Base-by-base conservation (phyloP, 345 rosid genomes). In the Barbarea vulgaris region DNA sequence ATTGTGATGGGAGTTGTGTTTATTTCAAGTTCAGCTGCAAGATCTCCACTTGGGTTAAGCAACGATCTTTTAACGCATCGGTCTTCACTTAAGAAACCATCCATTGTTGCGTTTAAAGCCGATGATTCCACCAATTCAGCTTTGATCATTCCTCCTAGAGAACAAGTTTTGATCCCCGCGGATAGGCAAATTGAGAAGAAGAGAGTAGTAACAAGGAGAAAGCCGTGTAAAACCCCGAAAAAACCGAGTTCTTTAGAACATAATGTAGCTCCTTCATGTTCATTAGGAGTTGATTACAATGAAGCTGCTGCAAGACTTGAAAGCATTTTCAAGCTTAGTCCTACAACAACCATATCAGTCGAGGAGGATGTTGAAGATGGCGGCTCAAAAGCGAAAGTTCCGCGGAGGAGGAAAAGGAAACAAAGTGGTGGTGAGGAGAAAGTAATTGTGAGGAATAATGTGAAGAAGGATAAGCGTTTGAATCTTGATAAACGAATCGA, bases 271-370 rank as follows among this genome's bases (percentile, higher is more conserved):
- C 79, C 85, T 61, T 71, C 74, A 0, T 73, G 78, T 52, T 59
- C 89, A 1, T 64, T 73, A 74, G 90, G 87, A 14, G 64, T 88
- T 53, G 99, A 95, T 80, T 92, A 90, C 85, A 83, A 87, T 57
- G 97, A 90, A 79, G 97, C 93, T 3, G 97, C 99, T 25, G 93
- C 93, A 15, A 95, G 89, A 64, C 90, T 95, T 47, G 99, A 95
- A 72, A 87, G 48, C 65, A 79, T 95, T 52, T 95, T 75, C 85
- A 90, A 88, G 83, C 97, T 90, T 75, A 87, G 96, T 71, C 89
- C 93, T 24, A 56, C 81, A 4, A 69, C 66, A 59, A 59, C 46
- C 28, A 36, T 81, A 17, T 76, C 72, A 2, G 83, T 86, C 28
- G 85, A 61, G 21, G 84, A 81, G 27, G 89, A 75, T 11, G 76